Percentiles rank a stretch among this genome's conserved stretches.
phyloP scores from a whole-genome alignment of 129 eudicot species.

The Lonicera japonica region DNA sequence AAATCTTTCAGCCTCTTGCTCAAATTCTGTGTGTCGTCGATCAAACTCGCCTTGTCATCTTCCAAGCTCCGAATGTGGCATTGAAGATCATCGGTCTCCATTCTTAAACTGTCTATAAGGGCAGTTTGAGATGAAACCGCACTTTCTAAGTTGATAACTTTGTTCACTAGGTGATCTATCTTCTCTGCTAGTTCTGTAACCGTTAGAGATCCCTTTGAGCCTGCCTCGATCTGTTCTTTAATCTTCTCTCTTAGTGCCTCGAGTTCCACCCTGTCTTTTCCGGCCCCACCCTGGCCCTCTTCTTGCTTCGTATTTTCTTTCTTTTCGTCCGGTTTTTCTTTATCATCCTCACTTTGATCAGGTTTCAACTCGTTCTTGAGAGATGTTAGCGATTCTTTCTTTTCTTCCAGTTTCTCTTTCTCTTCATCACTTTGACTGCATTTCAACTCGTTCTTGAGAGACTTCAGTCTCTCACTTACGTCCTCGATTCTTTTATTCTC shows the following conservation, averaged over 20 bases:
- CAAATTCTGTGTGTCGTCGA: conserved; percentile 31
- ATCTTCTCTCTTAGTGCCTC: conserved; percentile 16
- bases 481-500: conserved; percentile 45
- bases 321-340: conserved; percentile 9
- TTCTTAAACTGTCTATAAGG: conserved; percentile 49
- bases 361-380: conserved; percentile 33
- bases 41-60: conserved; percentile 51
- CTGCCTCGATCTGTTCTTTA: conserved; percentile 18
- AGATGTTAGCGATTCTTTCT: conserved; percentile 41
- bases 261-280: conserved; percentile 18
- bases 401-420: too few species aligned
- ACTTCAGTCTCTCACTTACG: conserved; percentile 38
- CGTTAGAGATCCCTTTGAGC: conserved; percentile 29
- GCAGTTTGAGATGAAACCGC: conserved; percentile 64
- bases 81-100: conserved; percentile 57
- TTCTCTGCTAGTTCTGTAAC: conserved; percentile 69
- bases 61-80: conserved; percentile 54
- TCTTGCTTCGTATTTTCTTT: not conserved
- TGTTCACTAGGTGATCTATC: conserved; percentile 68
- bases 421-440: conserved; percentile 22
- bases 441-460: conserved; percentile 36
- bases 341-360: conserved; percentile 16
- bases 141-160: conserved; percentile 56
- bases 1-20: conserved; percentile 38
- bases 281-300: not conserved